Evolutionary conservation across 2,329 filamentous ascomycete species (phyloP), one percentile per base, ranked within the genome.

Genomic region (Penicillium hordei): DNA sequence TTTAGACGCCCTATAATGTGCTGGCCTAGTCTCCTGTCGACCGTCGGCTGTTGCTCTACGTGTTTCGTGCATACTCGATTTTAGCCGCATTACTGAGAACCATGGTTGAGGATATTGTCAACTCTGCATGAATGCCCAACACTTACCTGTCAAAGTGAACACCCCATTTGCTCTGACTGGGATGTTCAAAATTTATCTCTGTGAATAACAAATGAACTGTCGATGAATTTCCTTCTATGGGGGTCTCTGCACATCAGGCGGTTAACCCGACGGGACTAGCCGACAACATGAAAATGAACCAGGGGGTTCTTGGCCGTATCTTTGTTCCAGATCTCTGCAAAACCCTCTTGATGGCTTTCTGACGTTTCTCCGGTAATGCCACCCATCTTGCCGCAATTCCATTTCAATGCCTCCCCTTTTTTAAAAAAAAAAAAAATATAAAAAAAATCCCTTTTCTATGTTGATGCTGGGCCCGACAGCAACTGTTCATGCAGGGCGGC

Each of bases 61-160:
- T 58, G 54, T 61, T 64, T 57, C 56, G 50, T 57, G 52, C 48
- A 45, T 56, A 51, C 44, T 44, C 42, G 38, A 58, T 57, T 51
- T 63, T 64, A 65, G 63, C 64, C 64, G 65, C 62, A 67, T 60
- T 52, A 39, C 49, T 52, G 54, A 45, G 61, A 64, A 65, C 62
- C 60, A 61, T 57, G 58, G 56, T 61, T 63, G 61, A 62, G 45
- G 60, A 67, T 70, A 59, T 38, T 46, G 40, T 46, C 33, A n/a
- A 45, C 71, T 71, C 75, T 67, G 75, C 67, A 74, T 74, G 70
- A 71, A 70, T 77, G 75, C 75, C 74, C 75, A 77, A 76, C 70
- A 61, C 63, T 59, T 59, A 21, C 54, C 50, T 70, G 67, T 61
- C 58, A 68, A 59, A 66, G 70, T 69, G 66, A 68, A 75, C 71